Base-by-base conservation (phyloP, 345 rosid genomes). In the Lagerstroemia speciosa region DNA sequence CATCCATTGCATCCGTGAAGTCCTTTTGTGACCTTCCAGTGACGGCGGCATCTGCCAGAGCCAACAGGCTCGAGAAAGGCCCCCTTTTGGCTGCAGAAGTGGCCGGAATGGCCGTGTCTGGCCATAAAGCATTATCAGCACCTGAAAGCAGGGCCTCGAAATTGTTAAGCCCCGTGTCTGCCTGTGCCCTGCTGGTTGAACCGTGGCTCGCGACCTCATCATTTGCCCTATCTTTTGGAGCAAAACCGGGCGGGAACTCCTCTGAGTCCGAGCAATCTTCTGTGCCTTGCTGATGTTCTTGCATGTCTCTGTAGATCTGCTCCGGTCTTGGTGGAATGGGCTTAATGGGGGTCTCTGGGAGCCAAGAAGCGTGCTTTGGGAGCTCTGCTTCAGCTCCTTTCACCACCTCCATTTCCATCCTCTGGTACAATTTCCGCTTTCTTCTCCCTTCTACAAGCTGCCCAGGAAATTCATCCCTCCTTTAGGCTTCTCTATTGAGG, bases 61-160 rank as follows among this genome's bases (percentile, higher is more conserved):
- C 87, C 75, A 90, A 52, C 19, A 88, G 90, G 33, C 83, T 78
- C 19, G 48, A 55, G 66, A 78, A 85, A 71, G 85, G 71, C 26
- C 84, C 76, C 20, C 75, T 71, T 29, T 69, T 74, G 52, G 68
- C 74, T 41, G 22, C 58, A 8, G 63, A 71, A 46, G 75, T 17
- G 36, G 75, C 67, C 10, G 65, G 69, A 36, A 62, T 48, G 30
- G 73, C 14, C 58, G 33, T 32, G 62, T 15, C 53, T 30, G 43
- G 66, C 72, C 72, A 69, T 40, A 32, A 14, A 30, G 52, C 11
- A 26, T 22, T 5, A 26, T 34, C 26, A 22, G 26, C 41, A 12
- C 60, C 38, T 20, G 72, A 62, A 30, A 43, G 14, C 20, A 62
- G 40, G 45, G 31, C 43, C 6, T 34, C 65, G 34, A 60, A 45